These are phyloP conservation scores for Berberis thunbergii DNA, from an alignment of 164 flowering plant species.

Conservation along the genomic window DNA sequence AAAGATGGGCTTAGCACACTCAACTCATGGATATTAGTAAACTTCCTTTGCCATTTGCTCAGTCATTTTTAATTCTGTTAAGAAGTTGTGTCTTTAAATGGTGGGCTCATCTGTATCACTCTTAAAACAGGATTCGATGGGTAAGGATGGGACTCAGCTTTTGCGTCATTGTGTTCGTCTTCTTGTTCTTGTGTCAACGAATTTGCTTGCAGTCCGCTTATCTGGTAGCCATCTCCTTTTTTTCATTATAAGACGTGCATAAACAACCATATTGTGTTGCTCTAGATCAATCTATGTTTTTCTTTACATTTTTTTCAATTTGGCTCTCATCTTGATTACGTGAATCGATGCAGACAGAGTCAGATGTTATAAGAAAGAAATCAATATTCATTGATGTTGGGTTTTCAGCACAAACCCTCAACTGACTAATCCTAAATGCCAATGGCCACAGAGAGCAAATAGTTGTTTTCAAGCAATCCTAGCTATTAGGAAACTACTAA, in stretches of 20 bases:
- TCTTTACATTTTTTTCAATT: too few relatives aligned
- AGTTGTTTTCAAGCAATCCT: too few relatives aligned
- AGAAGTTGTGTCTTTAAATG: background rate
- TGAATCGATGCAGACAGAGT: too few relatives aligned
- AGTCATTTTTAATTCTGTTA: background rate
- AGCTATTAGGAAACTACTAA: too few relatives aligned
- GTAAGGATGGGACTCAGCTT: conserved; percentile 96
- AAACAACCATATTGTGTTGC: background rate
- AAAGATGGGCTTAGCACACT: conserved; percentile 73
- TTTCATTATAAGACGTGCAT: background rate
- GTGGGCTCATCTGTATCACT: background rate
- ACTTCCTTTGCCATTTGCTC: background rate
- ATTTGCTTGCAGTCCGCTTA: conserved; percentile 77
- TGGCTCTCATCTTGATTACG: too few relatives aligned
- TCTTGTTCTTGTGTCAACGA: conserved; percentile 85
- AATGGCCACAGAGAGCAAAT: too few relatives aligned
- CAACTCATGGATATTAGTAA: conserved; percentile 95
- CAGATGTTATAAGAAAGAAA: too few relatives aligned
- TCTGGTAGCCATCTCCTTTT: conserved; percentile 52
- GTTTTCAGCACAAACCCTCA: too few relatives aligned
- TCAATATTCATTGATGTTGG: too few relatives aligned
- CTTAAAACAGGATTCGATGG: conserved; percentile 85
- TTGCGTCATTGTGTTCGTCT: conserved; percentile 97
- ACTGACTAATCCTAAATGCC: too few relatives aligned
- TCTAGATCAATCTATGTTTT: too few relatives aligned